Conservation (phyloP, 352 stramenopile species). For the Aphanomyces invadans region DNA sequence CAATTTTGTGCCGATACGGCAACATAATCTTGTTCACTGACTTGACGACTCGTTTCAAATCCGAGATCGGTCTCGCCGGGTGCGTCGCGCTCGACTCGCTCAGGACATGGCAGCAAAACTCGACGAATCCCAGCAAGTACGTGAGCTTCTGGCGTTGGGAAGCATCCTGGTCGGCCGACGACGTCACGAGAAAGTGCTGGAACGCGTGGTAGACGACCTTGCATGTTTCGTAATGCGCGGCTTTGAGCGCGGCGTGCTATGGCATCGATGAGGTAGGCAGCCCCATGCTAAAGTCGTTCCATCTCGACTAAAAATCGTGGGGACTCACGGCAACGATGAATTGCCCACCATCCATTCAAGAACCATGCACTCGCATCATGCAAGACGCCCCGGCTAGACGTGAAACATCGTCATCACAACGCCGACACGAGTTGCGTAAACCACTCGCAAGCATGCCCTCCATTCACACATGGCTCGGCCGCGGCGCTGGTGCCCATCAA, state of each 20-base stretch:
- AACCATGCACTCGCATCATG: too few relatives aligned
- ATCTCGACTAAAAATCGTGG: too few relatives aligned
- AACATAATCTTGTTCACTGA: conserved; percentile 24
- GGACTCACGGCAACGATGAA: too few relatives aligned
- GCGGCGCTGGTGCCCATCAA: too few relatives aligned
- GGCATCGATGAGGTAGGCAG: too few relatives aligned
- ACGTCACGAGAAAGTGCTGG: conserved; percentile 10
- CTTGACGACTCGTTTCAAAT: conserved; percentile 18
- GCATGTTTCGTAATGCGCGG: conserved; percentile 14
- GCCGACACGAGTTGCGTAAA: too few relatives aligned
- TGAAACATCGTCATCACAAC: too few relatives aligned
- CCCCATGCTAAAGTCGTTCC: too few relatives aligned
- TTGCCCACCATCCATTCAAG: too few relatives aligned
- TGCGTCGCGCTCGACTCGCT: conserved; percentile 5
- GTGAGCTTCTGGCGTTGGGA: conserved; percentile 18
- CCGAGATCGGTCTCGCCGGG: not conserved
- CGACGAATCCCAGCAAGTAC: conserved; percentile 19
- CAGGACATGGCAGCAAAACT: conserved; percentile 22
- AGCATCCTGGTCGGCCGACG: not conserved
- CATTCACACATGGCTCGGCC: too few relatives aligned
- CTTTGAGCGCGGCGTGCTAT: conserved; percentile 20
- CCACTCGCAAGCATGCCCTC: too few relatives aligned
- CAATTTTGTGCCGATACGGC: conserved; percentile 19
- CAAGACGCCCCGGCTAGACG: too few relatives aligned
- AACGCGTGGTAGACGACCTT: conserved; percentile 11